These are phyloP conservation scores for Ophiosphaerella herpotricha DNA, from an alignment of 2,329 filamentous ascomycete species.

Conservation along the genomic window DNA sequence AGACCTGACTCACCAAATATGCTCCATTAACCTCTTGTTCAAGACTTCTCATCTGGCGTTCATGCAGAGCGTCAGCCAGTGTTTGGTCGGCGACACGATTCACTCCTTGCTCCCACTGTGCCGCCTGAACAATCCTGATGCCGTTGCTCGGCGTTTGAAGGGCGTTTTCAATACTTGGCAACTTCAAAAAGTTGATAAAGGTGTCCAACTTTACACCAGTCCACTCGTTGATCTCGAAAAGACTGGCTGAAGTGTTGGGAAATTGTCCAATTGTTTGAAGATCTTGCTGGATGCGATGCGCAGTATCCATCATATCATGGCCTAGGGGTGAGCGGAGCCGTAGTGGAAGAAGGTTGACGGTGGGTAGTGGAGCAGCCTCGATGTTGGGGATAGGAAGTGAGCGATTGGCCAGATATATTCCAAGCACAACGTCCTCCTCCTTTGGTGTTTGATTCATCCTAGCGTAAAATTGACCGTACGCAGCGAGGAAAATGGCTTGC, in stretches of 20 bases:
- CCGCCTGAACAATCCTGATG: conserved; percentile 22
- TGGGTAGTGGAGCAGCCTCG: conserved; percentile 65
- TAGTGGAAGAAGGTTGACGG: conserved; percentile 78
- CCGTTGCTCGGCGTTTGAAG: conserved; percentile 3
- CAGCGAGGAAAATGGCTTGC: conserved; percentile 77
- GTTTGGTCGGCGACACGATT: conserved; percentile 14
- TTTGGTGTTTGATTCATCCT: conserved; percentile 24
- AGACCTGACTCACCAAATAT: conserved; percentile 45
- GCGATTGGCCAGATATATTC: conserved; percentile 83
- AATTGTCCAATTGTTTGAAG: conserved; percentile 63
- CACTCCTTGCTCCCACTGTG: conserved; percentile 24
- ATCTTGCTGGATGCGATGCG: conserved; percentile 68
- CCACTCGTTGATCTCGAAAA: conserved; percentile 76
- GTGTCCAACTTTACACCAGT: conserved; percentile 71
- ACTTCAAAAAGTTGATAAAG: conserved; percentile 80
- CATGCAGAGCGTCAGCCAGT: conserved; percentile 3
- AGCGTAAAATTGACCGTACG: conserved; percentile 62
- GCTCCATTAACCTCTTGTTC: conserved; percentile 25
- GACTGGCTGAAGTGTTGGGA: conserved; percentile 62
- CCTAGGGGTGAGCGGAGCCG: conserved; percentile 52
- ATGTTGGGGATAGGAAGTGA: conserved; percentile 57
- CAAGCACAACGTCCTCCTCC: conserved; percentile 63
- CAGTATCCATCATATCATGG: conserved; percentile 55
- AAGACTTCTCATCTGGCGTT: conserved; percentile 11
- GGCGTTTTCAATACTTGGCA: conserved; percentile 48